phyloP scores from a whole-genome alignment of 495 filamentous ascomycete genomes.

The Filosporella fistucella region DNA sequence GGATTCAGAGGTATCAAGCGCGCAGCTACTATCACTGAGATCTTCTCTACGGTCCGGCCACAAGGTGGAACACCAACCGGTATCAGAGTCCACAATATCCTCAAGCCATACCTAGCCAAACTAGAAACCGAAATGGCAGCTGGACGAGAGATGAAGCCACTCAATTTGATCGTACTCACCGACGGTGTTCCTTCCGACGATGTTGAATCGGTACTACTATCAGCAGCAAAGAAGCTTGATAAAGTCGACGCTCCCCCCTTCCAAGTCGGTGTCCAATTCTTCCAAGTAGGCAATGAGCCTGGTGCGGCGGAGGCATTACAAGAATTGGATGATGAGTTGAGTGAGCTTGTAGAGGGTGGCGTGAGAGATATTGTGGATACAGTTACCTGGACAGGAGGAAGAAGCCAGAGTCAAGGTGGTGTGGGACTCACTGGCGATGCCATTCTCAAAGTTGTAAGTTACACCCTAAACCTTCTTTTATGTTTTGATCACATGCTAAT shows the following conservation, averaged over 20 bases:
- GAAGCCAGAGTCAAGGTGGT: conserved; percentile 29
- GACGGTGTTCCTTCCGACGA: conserved; percentile 86
- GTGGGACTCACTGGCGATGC: conserved; percentile 49
- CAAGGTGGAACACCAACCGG: conserved; percentile 72
- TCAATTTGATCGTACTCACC: conserved; percentile 93
- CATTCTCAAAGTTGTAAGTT: conserved; percentile 62
- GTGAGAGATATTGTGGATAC: conserved; percentile 94
- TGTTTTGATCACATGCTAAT: conserved; percentile 6
- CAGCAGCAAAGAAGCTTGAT: conserved; percentile 67
- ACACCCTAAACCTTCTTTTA: neutral
- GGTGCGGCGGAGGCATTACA: conserved; percentile 58
- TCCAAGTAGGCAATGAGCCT: conserved; percentile 82
- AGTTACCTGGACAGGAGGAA: conserved; percentile 59
- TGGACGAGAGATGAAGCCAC: conserved; percentile 59
- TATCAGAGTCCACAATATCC: conserved; percentile 63
- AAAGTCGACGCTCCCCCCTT: conserved; percentile 65
- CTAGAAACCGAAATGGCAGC: conserved; percentile 35
- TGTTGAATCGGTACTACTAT: conserved; percentile 62
- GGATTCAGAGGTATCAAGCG: conserved; percentile 56
- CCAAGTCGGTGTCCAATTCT: conserved; percentile 95
- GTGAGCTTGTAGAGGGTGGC: conserved; percentile 40
- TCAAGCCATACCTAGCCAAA: conserved; percentile 60
- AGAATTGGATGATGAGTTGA: conserved; percentile 76
- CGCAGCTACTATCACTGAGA: conserved; percentile 47
- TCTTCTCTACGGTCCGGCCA: conserved; percentile 66